Percentiles rank a stretch among this genome's conserved stretches.
These are phyloP conservation scores for Gastrodia elata DNA, from an alignment of 106 monocot species.

Conservation along the genomic window DNA sequence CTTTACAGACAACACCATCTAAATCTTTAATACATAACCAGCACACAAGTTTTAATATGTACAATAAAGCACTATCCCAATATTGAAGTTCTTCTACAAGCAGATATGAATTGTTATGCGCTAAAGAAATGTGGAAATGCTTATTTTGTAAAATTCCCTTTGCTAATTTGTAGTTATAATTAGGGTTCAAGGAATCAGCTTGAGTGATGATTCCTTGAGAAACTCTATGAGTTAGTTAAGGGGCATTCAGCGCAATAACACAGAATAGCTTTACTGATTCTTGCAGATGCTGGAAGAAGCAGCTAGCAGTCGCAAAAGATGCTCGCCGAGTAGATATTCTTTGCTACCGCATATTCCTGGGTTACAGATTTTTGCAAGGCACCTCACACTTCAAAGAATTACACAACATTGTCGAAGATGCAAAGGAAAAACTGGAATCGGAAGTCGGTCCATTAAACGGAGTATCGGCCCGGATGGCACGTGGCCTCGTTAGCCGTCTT, in stretches of 20 bases:
- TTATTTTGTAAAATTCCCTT: no score
- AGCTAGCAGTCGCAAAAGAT: slow-evolving; percentile 66
- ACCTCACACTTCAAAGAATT: slow-evolving; percentile 63
- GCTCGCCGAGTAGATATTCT: slow-evolving; percentile 86
- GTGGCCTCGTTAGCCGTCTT: slow-evolving; percentile 88
- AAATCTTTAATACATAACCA: no score
- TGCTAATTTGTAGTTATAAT: no score
- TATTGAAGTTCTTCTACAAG: no score
- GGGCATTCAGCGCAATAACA: neutral
- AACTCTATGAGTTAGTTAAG: neutral
- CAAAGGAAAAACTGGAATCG: slow-evolving; percentile 68
- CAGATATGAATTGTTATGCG: no score
- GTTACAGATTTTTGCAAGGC: slow-evolving; percentile 68
- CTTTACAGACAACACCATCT: no score
- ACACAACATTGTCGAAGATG: slow-evolving; percentile 53
- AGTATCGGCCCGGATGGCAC: slow-evolving; percentile 69
- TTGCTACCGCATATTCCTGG: slow-evolving; percentile 64
- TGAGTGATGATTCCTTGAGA: neutral
- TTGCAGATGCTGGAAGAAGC: slow-evolving; percentile 79
- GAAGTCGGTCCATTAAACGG: slow-evolving; percentile 87
- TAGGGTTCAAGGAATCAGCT: neutral
- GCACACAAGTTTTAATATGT: no score
- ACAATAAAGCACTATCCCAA: no score
- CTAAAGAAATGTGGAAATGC: no score
- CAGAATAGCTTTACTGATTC: neutral